Evolutionary conservation across 805 yeast species (phyloP).

Genomic region (Debaryomyces maramus): DNA sequence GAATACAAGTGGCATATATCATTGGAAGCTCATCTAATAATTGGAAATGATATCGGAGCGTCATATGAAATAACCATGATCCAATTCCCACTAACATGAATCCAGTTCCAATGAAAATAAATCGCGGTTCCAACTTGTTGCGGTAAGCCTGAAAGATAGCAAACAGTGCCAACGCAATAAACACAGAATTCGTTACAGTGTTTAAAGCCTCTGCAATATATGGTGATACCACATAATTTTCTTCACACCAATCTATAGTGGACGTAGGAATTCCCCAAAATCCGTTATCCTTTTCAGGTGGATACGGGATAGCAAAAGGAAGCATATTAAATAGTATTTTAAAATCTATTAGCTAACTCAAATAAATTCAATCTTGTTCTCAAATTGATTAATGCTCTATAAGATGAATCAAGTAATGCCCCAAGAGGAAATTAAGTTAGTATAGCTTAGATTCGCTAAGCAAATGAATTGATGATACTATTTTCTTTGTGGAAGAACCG

Average conservation of each 20-base stretch:
- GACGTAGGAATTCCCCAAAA: constrained; percentile 85
- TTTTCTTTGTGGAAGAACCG: too few species aligned
- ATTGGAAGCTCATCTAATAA: constrained; percentile 93
- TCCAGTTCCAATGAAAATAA: constrained; percentile 70
- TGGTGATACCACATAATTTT: constrained; percentile 38
- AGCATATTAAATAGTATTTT: constrained; percentile 27
- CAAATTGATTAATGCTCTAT: too few species aligned
- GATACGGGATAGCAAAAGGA: constrained; percentile 55
- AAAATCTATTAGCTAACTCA: too few species aligned
- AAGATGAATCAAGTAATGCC: background rate
- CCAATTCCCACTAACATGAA: constrained; percentile 91
- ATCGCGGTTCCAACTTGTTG: constrained; percentile 68
- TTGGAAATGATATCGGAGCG: constrained; percentile 85
- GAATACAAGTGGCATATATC: constrained; percentile 97
- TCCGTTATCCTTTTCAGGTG: constrained; percentile 55
- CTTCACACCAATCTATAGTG: constrained; percentile 53
- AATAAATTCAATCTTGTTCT: too few species aligned
- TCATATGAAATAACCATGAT: constrained; percentile 95
- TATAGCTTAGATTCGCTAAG: too few species aligned
- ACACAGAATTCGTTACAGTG: constrained; percentile 72
- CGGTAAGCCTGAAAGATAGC: constrained; percentile 60
- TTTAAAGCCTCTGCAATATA: constrained; percentile 91
- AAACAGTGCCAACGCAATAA: constrained; percentile 54
- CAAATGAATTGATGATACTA: too few species aligned
- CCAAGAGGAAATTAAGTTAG: too few species aligned